Conservation (phyloP, 345 rosid genomes). For the Carallia brachiata region DNA sequence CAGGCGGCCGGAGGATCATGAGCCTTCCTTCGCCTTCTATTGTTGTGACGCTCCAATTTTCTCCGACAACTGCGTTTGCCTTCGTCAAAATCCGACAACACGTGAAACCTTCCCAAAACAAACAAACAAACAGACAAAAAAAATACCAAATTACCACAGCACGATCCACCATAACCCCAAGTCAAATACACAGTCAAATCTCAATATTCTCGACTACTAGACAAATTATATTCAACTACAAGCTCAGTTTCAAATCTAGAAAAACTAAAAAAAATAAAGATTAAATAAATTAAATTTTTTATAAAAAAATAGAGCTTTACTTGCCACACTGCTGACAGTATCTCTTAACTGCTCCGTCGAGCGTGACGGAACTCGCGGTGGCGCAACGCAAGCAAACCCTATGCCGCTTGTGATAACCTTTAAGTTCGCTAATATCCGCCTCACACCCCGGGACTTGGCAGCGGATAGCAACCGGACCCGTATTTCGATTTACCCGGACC, state of each 20-base stretch:
- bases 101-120: slow-evolving; percentile 60
- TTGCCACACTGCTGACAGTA: slow-evolving; percentile 99
- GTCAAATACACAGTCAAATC: neutral
- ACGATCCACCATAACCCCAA: neutral
- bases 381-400: slow-evolving; percentile 89
- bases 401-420: slow-evolving; percentile 88
- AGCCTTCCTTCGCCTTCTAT: slow-evolving; percentile 70
- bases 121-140: too few species aligned
- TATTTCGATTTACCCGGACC: slow-evolving; percentile 35
- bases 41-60: slow-evolving; percentile 92
- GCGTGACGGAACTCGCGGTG: slow-evolving; percentile 50
- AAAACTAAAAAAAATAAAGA: too few species aligned
- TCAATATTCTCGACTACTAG: too few species aligned
- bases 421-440: slow-evolving; percentile 84
- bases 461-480: slow-evolving; percentile 34
- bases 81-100: slow-evolving; percentile 83
- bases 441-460: slow-evolving; percentile 85
- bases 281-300: neutral
- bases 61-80: slow-evolving; percentile 91
- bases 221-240: too few species aligned
- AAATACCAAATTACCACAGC: neutral
- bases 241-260: too few species aligned
- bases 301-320: slow-evolving; percentile 32
- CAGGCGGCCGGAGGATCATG: slow-evolving; percentile 35
- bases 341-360: slow-evolving; percentile 75